Evolutionary conservation across 495 filamentous ascomycete genomes (phyloP).

Genomic region (Hyaloscypha finlandica): DNA sequence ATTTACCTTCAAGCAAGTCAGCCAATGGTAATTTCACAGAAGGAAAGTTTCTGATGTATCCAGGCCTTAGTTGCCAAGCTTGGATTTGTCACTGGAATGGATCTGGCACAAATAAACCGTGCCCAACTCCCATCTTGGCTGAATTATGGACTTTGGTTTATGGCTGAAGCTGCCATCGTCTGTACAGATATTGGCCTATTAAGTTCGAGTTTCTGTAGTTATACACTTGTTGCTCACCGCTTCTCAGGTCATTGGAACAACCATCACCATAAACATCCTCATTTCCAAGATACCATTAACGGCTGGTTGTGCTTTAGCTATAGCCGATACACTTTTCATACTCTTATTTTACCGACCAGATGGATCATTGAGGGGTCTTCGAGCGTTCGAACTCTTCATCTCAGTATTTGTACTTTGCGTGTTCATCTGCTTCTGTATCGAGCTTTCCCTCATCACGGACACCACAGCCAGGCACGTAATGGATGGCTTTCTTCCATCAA

Average conservation of each 20-base stretch:
- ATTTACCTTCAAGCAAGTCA: slow-evolving; percentile 59
- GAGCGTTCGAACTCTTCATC: slow-evolving; percentile 79
- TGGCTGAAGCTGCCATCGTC: slow-evolving; percentile 65
- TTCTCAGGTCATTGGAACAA: slow-evolving; percentile 89
- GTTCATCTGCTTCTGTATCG: slow-evolving; percentile 82
- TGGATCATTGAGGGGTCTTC: slow-evolving; percentile 67
- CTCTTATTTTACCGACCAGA: slow-evolving; percentile 78
- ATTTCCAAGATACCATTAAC: slow-evolving; percentile 73
- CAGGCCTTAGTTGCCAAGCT: slow-evolving; percentile 77
- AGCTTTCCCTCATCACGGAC: slow-evolving; percentile 72
- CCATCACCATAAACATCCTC: slow-evolving; percentile 84
- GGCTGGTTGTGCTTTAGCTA: slow-evolving; percentile 80
- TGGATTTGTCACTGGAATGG: slow-evolving; percentile 77
- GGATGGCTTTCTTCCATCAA: slow-evolving; percentile 76
- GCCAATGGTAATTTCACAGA: neutral
- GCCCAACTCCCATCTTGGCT: slow-evolving; percentile 75
- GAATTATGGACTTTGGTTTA: slow-evolving; percentile 67
- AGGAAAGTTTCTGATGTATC: neutral
- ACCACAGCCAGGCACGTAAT: slow-evolving; percentile 61
- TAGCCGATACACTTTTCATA: slow-evolving; percentile 80
- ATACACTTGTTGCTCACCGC: slow-evolving; percentile 3
- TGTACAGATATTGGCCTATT: slow-evolving; percentile 24
- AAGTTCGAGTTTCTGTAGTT: neutral
- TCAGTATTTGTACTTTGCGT: slow-evolving; percentile 76
- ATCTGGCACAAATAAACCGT: slow-evolving; percentile 75